Evolutionary conservation across 805 yeast genomes (phyloP).

Genomic region (Sugiyamaella floridensis): DNA sequence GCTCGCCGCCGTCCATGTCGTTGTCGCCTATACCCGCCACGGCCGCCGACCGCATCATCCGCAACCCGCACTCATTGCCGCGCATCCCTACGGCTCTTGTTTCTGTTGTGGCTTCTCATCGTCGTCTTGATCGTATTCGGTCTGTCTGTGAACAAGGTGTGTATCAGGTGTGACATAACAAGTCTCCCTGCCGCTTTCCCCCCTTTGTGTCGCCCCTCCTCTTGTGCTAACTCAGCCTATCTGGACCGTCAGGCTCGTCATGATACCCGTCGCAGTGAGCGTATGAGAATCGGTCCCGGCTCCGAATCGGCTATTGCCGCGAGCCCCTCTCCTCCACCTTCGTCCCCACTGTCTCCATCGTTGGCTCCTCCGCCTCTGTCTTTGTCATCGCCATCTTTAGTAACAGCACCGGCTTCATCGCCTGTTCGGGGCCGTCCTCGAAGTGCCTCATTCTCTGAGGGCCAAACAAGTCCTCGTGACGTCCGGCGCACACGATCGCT

Average conservation of each 20-base stretch:
- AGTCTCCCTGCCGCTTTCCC: no score
- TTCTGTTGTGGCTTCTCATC: slow-evolving; percentile 11
- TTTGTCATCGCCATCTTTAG: neutral
- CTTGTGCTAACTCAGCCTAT: slow-evolving; percentile 14
- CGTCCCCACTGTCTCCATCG: neutral
- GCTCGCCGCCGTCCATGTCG: neutral
- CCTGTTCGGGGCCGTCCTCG: neutral
- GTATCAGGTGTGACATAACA: neutral
- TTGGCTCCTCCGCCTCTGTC: neutral
- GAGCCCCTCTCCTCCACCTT: neutral
- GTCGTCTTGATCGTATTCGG: slow-evolving; percentile 19
- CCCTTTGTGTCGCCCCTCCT: no score
- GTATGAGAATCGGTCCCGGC: neutral
- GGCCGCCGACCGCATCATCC: slow-evolving; percentile 22
- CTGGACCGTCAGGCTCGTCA: neutral
- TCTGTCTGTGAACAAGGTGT: slow-evolving; percentile 3
- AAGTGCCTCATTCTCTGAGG: neutral
- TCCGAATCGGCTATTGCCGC: neutral
- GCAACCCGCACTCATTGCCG: slow-evolving; percentile 23
- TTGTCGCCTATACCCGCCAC: slow-evolving; percentile 18
- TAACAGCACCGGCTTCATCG: neutral
- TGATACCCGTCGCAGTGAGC: neutral
- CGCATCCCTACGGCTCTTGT: slow-evolving; percentile 17
- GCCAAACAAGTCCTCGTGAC: neutral
- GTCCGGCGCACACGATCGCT: neutral